Evolutionary conservation across 1,284 basidiomycete genomes (phyloP), one percentile per base, ranked within the genome.

Genomic region (Marasmius tenuissimus): DNA sequence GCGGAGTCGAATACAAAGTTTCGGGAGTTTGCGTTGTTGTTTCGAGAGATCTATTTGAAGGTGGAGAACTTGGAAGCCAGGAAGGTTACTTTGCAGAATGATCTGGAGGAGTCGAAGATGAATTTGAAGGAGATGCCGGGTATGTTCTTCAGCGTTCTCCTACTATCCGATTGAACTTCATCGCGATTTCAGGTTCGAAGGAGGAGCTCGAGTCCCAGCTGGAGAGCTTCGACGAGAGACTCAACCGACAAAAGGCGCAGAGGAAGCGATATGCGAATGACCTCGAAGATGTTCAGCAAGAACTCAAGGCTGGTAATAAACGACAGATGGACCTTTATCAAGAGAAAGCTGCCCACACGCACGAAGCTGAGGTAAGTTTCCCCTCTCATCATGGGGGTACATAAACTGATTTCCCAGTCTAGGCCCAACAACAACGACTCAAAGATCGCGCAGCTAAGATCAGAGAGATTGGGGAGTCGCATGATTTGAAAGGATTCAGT

Each of bases 1-100:
- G 89, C 89, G 52, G 81, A 84, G 50, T 82, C 88, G 42, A 99
- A 99, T 73, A 81, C 88, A 62, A 85, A 87, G 53, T 93, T 96
- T 72, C 91, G 93, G 69, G 90, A 96, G 60, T 84, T 89, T 53
- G 91, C 94, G 1, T 87, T 87, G 16, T 90, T 91, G 68, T 98
- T 98, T 73, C 86, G 91, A 42, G 89, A 95, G 71, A 85, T 92
- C 53, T 94, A 94, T 69, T 77, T 89, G 57, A 86, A 87, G 63
- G 86, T 91, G 18, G 87, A 92, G 62, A 82, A 81, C 53, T 75
- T 96, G 55, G 81, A 91, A 61, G 81, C 87, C 62, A 84, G 85
- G 69, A 91, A 89, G 70, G 68, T 75, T n/a, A 77, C 79, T 18
- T 77, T 82, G 63, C 73, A 84, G 64, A 70, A 78, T 63, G 81